Conservation (phyloP, 2,329 filamentous ascomycete species). For the Hirsutella rhossiliensis region DNA sequence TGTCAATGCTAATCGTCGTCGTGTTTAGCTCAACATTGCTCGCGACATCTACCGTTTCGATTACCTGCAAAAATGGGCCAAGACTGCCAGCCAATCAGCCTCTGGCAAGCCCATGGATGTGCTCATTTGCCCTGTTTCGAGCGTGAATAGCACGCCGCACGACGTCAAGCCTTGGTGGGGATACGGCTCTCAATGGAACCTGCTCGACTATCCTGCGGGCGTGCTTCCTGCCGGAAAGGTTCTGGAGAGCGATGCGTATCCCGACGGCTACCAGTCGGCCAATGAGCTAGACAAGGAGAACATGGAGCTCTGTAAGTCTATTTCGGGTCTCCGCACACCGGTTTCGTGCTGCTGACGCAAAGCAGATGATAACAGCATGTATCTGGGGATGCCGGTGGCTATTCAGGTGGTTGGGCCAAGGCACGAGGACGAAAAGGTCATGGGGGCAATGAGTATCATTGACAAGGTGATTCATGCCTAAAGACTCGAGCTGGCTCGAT, state of each 20-base stretch:
- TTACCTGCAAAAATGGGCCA: constrained; percentile 26
- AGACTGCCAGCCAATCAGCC: constrained; percentile 14
- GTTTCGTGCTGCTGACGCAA: neutral
- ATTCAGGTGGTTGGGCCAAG: constrained; percentile 8
- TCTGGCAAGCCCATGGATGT: constrained; percentile 36
- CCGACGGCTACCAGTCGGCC: constrained; percentile 3
- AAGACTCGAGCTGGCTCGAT: too few relatives aligned
- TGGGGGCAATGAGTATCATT: constrained; percentile 7
- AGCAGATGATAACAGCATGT: constrained; percentile 6
- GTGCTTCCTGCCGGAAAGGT: constrained; percentile 7
- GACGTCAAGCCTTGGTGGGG: constrained; percentile 40
- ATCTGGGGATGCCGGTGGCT: constrained; percentile 7
- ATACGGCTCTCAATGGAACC: constrained; percentile 57
- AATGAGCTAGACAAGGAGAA: constrained; percentile 8
- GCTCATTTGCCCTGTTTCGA: constrained; percentile 47
- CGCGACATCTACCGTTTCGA: constrained; percentile 26
- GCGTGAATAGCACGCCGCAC: constrained; percentile 35
- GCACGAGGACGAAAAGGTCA: constrained; percentile 8
- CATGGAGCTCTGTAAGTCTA: constrained; percentile 6
- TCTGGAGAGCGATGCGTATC: constrained; percentile 5
- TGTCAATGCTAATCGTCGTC: too few relatives aligned
- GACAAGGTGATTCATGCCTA: constrained; percentile 2
- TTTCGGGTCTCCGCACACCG: neutral
- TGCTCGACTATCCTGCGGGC: constrained; percentile 49
- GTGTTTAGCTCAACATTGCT: constrained; percentile 15